Base-by-base conservation (phyloP, 768 basidiomycete species). In the Chalciporus chontae region DNA sequence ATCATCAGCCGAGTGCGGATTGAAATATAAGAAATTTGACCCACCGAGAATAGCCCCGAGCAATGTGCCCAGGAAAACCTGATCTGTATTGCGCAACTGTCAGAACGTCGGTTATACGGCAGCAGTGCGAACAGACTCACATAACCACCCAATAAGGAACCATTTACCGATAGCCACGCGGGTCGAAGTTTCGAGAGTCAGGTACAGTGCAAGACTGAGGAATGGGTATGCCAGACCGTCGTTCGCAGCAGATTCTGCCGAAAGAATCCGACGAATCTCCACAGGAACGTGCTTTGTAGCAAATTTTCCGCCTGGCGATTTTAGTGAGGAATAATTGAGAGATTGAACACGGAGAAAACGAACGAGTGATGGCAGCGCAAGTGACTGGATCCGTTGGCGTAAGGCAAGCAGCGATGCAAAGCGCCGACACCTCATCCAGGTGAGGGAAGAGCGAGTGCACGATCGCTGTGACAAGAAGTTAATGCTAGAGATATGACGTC, bases 201-300 rank as follows among this genome's bases (percentile, higher is more conserved):
- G 75, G 65, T 95, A 97, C 9, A 98, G 75, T 3, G 94, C 82
- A 45, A 98, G 76, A 23, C 81, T 79, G 48, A 97, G 74, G 66
- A 97, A 97, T 0, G 94, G 94, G 66, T 94, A 96, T 2, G 94
- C 93, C 13, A 97, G 77, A 2, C 96, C 96, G 58, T 98, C 96
- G 67, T 99, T 99, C 7, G 90, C 85, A 0, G 94, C 96, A 5
- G 89, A 90, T 69, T 98, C 95, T 0, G 90, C 91, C 0, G 88
- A 80, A 7, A 96, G 73, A 38, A 96, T 76, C 19, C 82, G 85
- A 24, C 94, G 82, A 19, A 98, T 75, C 45, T 90, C 85, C 5
- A 70, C 54, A 4, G 87, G 87, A 4, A 91, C 88, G 59, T 90
- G 78, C 49, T 76, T 78, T 13, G 73, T 67, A 0, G 89, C 88